Conservation (phyloP, 2,329 filamentous ascomycete genomes). For the Didymella pomorum region DNA sequence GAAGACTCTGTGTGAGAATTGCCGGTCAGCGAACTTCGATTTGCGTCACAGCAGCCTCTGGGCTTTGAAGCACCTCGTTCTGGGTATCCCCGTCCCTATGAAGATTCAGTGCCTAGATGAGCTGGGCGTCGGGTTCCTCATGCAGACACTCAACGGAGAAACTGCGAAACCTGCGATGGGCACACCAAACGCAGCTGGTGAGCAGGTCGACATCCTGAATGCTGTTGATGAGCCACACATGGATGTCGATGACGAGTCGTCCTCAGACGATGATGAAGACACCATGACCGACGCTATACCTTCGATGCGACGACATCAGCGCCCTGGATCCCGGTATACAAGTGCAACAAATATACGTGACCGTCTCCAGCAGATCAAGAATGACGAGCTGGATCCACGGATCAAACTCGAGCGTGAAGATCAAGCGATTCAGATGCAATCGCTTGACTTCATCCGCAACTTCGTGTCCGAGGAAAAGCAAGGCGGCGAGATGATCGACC, state of each 20-base stretch:
- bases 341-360: conserved; percentile 48
- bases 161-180: conserved; percentile 58
- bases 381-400: conserved; percentile 72
- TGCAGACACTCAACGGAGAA: conserved; percentile 75
- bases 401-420: conserved; percentile 78
- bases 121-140: conserved; percentile 80
- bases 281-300: conserved; percentile 57
- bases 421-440: conserved; percentile 87
- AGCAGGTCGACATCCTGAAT: conserved; percentile 68
- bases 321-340: conserved; percentile 46
- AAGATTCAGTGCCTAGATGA: conserved; percentile 82
- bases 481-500: conserved; percentile 78
- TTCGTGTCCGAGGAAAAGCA: conserved; percentile 72
- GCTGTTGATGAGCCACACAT: conserved; percentile 55
- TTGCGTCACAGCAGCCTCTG: conserved; percentile 87
- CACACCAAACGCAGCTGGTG: conserved; percentile 66
- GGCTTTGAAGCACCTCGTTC: conserved; percentile 90
- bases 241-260: conserved; percentile 51
- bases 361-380: conserved; percentile 59
- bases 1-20: conserved; percentile 80
- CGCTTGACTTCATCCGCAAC: conserved; percentile 88
- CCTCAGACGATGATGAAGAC: conserved; percentile 57
- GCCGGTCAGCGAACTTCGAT: conserved; percentile 79
- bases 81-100: conserved; percentile 72
- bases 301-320: conserved; percentile 50